Evolutionary conservation across 1,284 basidiomycete genomes (phyloP).

Genomic region (Paramarasmius palmivorus): DNA sequence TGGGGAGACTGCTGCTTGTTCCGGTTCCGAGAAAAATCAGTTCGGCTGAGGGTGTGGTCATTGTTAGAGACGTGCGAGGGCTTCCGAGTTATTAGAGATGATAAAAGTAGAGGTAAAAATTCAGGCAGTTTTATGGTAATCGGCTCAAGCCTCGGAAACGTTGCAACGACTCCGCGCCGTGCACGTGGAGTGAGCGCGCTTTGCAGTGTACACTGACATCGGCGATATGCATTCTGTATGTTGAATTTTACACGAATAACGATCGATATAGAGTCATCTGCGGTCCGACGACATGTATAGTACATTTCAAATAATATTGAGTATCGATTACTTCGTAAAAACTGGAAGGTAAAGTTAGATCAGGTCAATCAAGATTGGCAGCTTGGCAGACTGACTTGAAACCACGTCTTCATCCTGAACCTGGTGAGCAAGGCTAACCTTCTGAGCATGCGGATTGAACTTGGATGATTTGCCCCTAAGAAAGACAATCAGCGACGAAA

Average conservation of each 20-base stretch:
- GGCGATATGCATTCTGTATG: too few relatives aligned
- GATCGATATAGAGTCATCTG: not conserved
- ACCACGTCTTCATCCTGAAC: conserved; percentile 96
- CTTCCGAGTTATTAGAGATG: too few relatives aligned
- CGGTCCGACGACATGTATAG: not conserved
- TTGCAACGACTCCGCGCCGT: too few relatives aligned
- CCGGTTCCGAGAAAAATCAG: conserved; percentile 77
- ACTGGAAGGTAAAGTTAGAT: conserved; percentile 22
- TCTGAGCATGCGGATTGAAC: conserved; percentile 91
- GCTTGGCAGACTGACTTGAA: conserved; percentile 62
- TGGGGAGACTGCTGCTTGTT: conserved; percentile 68
- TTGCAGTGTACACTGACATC: too few relatives aligned
- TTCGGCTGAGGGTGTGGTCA: conserved; percentile 38
- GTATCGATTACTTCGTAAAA: conserved; percentile 33
- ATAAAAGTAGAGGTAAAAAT: not conserved
- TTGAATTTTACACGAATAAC: not conserved
- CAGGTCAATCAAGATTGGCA: not conserved
- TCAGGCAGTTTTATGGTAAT: too few relatives aligned
- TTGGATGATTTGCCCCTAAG: conserved; percentile 82
- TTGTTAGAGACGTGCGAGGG: conserved; percentile 5
- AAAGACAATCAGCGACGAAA: conserved; percentile 18
- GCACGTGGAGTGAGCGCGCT: too few relatives aligned
- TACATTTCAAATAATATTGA: not conserved
- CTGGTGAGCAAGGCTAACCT: conserved; percentile 85
- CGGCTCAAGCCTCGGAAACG: too few relatives aligned